These are phyloP conservation scores for Clavispora carvajalis DNA, from an alignment of 805 yeast species.

Conservation along the genomic window DNA sequence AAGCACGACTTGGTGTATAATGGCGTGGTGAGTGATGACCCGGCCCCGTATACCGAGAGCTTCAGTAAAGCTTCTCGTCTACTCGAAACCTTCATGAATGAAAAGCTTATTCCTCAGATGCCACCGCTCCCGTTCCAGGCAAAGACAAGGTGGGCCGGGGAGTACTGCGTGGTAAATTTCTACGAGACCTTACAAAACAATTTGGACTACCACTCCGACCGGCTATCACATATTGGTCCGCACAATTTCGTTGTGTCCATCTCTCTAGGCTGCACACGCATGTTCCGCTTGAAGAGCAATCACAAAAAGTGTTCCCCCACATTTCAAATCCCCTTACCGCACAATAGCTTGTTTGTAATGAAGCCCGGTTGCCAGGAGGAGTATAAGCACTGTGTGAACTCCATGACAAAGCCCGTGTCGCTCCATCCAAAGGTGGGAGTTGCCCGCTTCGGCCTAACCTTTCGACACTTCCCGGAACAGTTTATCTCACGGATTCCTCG, in stretches of 20 bases:
- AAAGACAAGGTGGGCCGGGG: conserved; percentile 43
- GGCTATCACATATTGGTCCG: conserved; percentile 68
- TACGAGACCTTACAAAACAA: conserved; percentile 47
- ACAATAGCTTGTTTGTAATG: conserved; percentile 68
- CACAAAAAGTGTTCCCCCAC: conserved; percentile 29
- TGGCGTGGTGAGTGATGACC: conserved; percentile 29
- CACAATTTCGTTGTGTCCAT: conserved; percentile 62
- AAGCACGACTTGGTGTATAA: conserved; percentile 31
- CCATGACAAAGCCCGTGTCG: conserved; percentile 34
- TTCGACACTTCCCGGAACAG: conserved; percentile 45
- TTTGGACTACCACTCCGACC: conserved; percentile 75
- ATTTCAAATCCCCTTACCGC: conserved; percentile 58
- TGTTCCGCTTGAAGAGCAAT: conserved; percentile 51
- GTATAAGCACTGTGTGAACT: conserved; percentile 60
- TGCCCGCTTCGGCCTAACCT: conserved; percentile 59
- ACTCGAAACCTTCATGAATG: conserved; percentile 35
- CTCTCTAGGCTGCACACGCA: conserved; percentile 65
- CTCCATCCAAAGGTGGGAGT: conserved; percentile 46
- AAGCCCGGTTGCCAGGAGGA: conserved; percentile 77
- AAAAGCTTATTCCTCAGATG: conserved; percentile 28
- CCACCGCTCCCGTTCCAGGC: conserved; percentile 34
- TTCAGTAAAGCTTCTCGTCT: conserved; percentile 35
- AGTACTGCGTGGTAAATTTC: conserved; percentile 51
- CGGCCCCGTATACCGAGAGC: conserved; percentile 31
- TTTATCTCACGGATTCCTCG: conserved; percentile 34